Conservation (phyloP, 2,329 filamentous ascomycete species). For the Pestalotiopsis sp. region DNA sequence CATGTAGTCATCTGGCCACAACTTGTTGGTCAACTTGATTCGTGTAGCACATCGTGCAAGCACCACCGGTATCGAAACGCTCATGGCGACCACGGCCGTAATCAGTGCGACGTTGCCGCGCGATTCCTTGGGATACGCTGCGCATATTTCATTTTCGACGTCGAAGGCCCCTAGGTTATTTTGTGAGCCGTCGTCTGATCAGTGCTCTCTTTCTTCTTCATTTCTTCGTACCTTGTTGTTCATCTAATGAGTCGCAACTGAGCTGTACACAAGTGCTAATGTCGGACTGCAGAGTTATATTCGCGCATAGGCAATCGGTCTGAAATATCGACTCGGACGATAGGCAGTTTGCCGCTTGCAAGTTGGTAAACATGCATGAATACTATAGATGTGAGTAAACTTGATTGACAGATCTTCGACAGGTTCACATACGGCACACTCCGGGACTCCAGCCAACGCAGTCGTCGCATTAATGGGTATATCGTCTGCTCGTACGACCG, state of each 20-base stretch:
- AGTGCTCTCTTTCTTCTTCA: background rate
- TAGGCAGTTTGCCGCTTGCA: background rate
- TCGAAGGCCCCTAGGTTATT: background rate
- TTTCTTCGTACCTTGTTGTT: background rate
- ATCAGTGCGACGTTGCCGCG: background rate
- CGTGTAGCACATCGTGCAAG: slow-evolving; percentile 7
- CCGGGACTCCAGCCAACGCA: background rate
- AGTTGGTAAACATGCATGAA: background rate
- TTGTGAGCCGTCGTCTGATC: background rate
- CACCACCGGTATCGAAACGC: slow-evolving; percentile 1
- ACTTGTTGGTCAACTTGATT: slow-evolving; percentile 6
- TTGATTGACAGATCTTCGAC: too few relatives aligned
- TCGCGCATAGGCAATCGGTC: slow-evolving; percentile 2
- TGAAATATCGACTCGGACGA: background rate
- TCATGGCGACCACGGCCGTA: background rate
- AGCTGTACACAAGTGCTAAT: slow-evolving; percentile 8
- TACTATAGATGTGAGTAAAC: background rate
- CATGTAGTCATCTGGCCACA: slow-evolving; percentile 8
- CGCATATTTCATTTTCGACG: slow-evolving; percentile 2
- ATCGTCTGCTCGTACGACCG: background rate
- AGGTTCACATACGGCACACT: background rate
- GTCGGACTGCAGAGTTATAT: slow-evolving; percentile 4
- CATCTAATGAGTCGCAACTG: background rate
- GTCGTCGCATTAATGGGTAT: background rate
- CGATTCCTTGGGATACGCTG: slow-evolving; percentile 1